phyloP scores from a whole-genome alignment of 228 moss, liverwort and hornwort species.

The Sphagnum fallax region DNA sequence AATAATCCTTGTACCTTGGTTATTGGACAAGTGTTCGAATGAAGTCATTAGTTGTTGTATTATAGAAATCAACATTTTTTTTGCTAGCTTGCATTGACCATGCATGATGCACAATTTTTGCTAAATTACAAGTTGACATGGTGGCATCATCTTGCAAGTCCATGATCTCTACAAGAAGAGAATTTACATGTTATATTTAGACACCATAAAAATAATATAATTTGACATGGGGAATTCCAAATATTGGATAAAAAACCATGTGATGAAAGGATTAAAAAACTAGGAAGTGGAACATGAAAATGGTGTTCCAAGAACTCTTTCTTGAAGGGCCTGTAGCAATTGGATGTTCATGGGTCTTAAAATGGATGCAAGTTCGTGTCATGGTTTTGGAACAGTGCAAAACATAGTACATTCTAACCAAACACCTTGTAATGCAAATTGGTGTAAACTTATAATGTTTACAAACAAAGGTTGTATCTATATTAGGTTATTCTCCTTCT shows the following conservation, averaged over 20 bases:
- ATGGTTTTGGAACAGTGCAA: not conserved
- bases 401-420: not conserved
- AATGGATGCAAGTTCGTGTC: not conserved
- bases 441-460: not conserved
- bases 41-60: not conserved
- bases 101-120: not conserved
- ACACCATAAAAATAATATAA: not conserved
- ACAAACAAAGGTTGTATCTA: not conserved
- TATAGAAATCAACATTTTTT: not conserved
- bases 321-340: not conserved
- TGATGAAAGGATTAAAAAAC: not conserved
- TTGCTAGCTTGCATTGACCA: not conserved
- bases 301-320: not conserved
- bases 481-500: fast-evolving
- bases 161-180: not conserved
- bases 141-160: not conserved
- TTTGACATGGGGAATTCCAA: not conserved
- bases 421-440: not conserved
- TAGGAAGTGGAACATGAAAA: not conserved
- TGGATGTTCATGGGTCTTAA: not conserved
- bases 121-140: not conserved
- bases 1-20: not conserved
- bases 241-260: not conserved
- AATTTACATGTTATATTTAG: too few species aligned
- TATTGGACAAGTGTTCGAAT: not conserved